Evolutionary conservation across 2,329 filamentous ascomycete genomes (phyloP).

Genomic region (Claviceps spartinae): DNA sequence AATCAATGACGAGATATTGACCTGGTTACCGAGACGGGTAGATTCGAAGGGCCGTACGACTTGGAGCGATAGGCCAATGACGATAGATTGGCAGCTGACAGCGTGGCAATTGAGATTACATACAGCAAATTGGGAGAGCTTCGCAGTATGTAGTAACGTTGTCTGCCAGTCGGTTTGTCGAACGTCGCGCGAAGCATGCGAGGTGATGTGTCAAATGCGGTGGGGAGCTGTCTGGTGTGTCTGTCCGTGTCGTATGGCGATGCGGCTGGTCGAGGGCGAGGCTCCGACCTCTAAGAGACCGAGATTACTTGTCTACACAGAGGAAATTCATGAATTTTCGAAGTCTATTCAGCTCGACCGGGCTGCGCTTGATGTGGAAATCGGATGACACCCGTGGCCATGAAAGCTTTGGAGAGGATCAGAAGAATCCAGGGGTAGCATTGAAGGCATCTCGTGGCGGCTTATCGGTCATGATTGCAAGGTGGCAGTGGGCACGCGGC

Average conservation of each 20-base stretch:
- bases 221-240: constrained; percentile 4
- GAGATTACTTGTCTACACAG: background rate
- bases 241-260: background rate
- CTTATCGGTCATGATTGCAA: too few relatives aligned
- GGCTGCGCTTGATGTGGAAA: background rate
- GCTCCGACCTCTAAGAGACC: background rate
- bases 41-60: background rate
- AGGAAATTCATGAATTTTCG: too few relatives aligned
- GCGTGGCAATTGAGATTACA: background rate
- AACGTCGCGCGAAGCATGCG: constrained; percentile 8
- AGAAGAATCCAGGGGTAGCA: background rate
- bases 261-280: background rate
- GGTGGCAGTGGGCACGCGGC: background rate
- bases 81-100: background rate
- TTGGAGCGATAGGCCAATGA: background rate
- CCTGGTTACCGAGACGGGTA: background rate
- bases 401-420: background rate
- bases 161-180: background rate
- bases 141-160: background rate
- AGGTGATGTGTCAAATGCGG: constrained; percentile 13
- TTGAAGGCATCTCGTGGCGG: background rate
- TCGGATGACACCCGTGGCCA: background rate
- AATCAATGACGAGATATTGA: background rate
- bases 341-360: too few relatives aligned
- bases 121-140: background rate